phyloP scores from a whole-genome alignment of 345 rosid genomes.

The Citrus glauca region DNA sequence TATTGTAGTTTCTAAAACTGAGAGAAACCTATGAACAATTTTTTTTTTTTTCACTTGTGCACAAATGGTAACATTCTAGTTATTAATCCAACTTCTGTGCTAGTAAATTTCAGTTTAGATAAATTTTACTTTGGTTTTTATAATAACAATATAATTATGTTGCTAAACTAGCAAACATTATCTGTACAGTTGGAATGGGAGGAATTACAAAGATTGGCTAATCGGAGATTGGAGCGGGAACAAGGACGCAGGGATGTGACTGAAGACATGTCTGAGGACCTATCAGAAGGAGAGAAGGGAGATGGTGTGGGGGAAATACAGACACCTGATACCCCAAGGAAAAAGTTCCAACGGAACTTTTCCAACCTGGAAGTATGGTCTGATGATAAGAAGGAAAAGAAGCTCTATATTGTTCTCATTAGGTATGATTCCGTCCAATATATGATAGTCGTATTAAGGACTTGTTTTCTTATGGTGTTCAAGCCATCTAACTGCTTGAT shows the following conservation, averaged over 20 bases:
- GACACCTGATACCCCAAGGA: constrained; percentile 65
- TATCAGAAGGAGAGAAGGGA: constrained; percentile 94
- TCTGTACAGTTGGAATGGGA: constrained; percentile 69
- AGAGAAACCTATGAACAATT: not conserved
- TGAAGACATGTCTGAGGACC: constrained; percentile 87
- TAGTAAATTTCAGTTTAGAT: not conserved
- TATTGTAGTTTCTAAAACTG: not conserved
- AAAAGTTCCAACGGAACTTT: constrained; percentile 52
- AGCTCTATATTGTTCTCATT: constrained; percentile 81
- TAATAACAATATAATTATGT: not conserved
- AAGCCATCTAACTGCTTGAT: not conserved
- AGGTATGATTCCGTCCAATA: constrained; percentile 39
- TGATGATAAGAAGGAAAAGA: constrained; percentile 88
- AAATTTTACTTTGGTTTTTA: not conserved
- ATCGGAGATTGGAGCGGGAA: constrained; percentile 71
- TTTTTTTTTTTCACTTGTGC: not conserved
- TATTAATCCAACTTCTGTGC: not conserved
- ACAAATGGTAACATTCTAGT: not conserved
- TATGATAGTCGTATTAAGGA: not conserved
- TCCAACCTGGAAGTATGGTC: constrained; percentile 92
- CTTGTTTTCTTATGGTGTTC: not conserved
- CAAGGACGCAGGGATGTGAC: constrained; percentile 82
- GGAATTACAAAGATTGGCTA: constrained; percentile 54
- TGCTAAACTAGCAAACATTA: not conserved
- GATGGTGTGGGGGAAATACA: constrained; percentile 56